These are phyloP conservation scores for Dothideomycetes sp. DNA, from an alignment of 2,329 filamentous ascomycete genomes.

Conservation along the genomic window DNA sequence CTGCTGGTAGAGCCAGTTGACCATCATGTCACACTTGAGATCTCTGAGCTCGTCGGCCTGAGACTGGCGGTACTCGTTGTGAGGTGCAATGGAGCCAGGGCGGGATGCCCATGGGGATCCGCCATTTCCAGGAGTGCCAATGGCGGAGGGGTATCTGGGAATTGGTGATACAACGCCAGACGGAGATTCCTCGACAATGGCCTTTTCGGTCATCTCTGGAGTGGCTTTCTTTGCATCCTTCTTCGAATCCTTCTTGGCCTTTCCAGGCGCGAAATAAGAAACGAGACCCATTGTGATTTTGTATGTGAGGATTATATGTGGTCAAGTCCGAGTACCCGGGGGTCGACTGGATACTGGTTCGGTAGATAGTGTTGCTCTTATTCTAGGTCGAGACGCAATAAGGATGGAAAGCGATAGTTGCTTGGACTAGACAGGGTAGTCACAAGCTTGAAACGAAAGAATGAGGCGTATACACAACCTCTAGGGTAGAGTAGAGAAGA, in stretches of 20 bases:
- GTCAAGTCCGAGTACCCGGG: too few relatives aligned
- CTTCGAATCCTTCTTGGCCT: slow-evolving; percentile 6
- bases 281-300: slow-evolving; percentile 10
- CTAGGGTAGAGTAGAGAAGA: not conserved
- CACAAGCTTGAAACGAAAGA: not conserved
- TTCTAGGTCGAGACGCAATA: not conserved
- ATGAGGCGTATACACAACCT: not conserved
- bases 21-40: slow-evolving; percentile 51
- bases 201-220: slow-evolving; percentile 5
- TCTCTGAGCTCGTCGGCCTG: slow-evolving; percentile 36
- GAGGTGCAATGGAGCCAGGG: slow-evolving; percentile 24
- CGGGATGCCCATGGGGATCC: slow-evolving; percentile 20
- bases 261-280: slow-evolving; percentile 11
- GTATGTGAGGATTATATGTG: not conserved
- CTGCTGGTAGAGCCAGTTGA: slow-evolving; percentile 52
- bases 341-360: too few relatives aligned
- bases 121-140: slow-evolving; percentile 13
- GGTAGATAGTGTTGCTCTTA: too few relatives aligned
- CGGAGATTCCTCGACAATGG: not conserved
- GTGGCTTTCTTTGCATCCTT: slow-evolving; percentile 4
- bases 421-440: not conserved
- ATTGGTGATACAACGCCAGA: not conserved
- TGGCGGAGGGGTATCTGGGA: not conserved
- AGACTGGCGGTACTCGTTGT: slow-evolving; percentile 25
- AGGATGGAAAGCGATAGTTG: not conserved